Percentiles rank a stretch among this genome's conserved stretches.
Conservation (phyloP, 2,329 filamentous ascomycete species). For the Apiospora koreana region DNA sequence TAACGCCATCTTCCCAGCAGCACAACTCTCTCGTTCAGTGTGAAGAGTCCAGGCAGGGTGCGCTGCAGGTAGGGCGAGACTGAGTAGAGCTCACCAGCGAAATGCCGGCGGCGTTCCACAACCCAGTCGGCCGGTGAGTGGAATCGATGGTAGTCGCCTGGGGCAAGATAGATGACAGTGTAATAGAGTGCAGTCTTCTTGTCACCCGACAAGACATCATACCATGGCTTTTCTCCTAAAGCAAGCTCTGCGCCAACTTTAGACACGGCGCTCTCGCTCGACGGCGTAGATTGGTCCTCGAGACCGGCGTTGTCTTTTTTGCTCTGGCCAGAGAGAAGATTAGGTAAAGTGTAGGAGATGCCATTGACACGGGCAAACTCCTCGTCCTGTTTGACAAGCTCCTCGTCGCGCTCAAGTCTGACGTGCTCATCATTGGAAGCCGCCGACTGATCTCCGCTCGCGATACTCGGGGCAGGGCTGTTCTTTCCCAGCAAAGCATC, state of each 20-base stretch:
- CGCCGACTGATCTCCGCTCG: conserved; percentile 32
- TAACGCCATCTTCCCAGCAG: conserved; percentile 92
- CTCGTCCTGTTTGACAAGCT: conserved; percentile 76
- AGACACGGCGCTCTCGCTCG: conserved; percentile 68
- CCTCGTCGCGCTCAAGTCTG: conserved; percentile 51
- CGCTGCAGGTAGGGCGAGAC: conserved; percentile 94
- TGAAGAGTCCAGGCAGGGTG: conserved; percentile 91
- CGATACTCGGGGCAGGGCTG: conserved; percentile 56
- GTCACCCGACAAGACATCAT: conserved; percentile 62
- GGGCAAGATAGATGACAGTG: conserved; percentile 91
- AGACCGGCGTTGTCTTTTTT: conserved; percentile 47
- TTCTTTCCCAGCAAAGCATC: conserved; percentile 83
- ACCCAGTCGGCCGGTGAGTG: conserved; percentile 96
- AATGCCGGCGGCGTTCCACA: conserved; percentile 91
- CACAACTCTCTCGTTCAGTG: conserved; percentile 93
- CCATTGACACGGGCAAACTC: conserved; percentile 95
- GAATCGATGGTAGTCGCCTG: conserved; percentile 97
- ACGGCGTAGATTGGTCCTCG: conserved; percentile 72
- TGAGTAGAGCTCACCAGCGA: conserved; percentile 92
- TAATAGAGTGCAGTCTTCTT: conserved; percentile 82
- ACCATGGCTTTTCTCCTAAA: conserved; percentile 70
- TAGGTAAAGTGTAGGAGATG: conserved; percentile 90
- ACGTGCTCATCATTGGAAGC: conserved; percentile 25
- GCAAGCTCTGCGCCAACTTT: conserved; percentile 85
- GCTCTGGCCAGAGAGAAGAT: conserved; percentile 75